phyloP scores from a whole-genome alignment of 140 eudicot species.

The Bidens hawaiensis region DNA sequence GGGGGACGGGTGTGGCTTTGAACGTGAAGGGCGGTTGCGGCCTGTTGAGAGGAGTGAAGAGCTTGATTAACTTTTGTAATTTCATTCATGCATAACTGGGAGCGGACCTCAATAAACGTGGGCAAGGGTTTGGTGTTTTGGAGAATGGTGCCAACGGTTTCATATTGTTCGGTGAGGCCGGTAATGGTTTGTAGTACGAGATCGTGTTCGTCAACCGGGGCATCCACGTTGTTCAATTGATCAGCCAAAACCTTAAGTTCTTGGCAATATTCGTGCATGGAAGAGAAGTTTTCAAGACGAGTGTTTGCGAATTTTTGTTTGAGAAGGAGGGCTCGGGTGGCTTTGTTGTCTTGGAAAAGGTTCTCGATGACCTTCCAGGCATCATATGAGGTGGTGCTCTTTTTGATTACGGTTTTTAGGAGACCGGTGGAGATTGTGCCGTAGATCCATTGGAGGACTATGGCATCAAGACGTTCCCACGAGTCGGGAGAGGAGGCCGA shows the following conservation, averaged over 20 bases:
- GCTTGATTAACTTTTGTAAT: not conserved
- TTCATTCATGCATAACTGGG: not conserved
- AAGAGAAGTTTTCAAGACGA: no score
- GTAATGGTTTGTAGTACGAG: constrained; percentile 1
- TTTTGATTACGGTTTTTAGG: not conserved
- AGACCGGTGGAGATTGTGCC: not conserved
- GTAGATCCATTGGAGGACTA: not conserved
- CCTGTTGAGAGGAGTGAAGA: not conserved
- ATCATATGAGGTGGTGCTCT: not conserved
- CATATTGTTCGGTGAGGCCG: constrained; percentile 1
- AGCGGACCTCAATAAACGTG: not conserved
- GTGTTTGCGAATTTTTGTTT: no score
- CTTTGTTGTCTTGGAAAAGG: constrained; percentile 6
- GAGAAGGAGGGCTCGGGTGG: not conserved
- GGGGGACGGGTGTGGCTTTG: not conserved
- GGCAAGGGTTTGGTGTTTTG: constrained; percentile 7
- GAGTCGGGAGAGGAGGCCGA: not conserved
- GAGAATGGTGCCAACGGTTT: not conserved
- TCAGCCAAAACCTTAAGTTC: no score
- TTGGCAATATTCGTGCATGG: no score
- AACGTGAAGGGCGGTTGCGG: not conserved
- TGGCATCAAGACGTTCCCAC: constrained; percentile 15
- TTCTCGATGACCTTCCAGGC: not conserved
- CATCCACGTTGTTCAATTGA: no score
- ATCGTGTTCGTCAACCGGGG: constrained; percentile 1